Base-by-base conservation (phyloP, 2,329 filamentous ascomycete genomes). In the Trichoderma cornu-damae region DNA sequence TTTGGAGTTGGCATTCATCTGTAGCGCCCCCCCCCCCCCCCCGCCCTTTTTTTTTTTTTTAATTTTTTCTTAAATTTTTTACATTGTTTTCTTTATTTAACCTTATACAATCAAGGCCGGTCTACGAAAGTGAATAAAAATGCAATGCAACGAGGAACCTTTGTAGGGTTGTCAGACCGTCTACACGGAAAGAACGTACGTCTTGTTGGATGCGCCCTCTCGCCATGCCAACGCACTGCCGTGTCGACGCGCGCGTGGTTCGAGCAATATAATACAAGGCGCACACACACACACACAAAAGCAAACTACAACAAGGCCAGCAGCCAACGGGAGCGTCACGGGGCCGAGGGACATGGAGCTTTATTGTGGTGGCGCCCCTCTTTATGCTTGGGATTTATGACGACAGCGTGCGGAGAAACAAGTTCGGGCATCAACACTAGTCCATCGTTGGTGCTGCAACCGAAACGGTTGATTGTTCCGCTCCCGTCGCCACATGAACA, bases 311-410 rank as follows among this genome's bases (percentile, higher is more conserved):
- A n/a, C n/a, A n/a, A n/a, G n/a, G n/a, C n/a, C n/a, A n/a, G n/a
- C 26, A 30, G 5, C 5, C 28, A 6, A 28, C 28, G 28, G 28
- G 9, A 9, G 28, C 5, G 28, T 30, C 28, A 12, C 32, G 51
- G 51, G n/a, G n/a, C 47, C 6, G 38, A 46, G 22, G 42, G 42
- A 38, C 30, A 30, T 47, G 26, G n/a, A 20, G 20, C 35, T 42
- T 38, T 35, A n/a, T 40, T 12, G 37, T 52, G 49, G 49, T 52
- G 49, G 28, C 28, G 22, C 38, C 49, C 49, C 49, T 32, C 49
- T 22, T 44, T 11, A 47, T 37, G 51, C 51, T 35, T 47, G 51
- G 11, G 50, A 53, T 44, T 44, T 44, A 44, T 53, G 50, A 53
- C 50, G 38, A 44, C 50, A 53, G 28, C 40, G 32, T 28, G 51